Conservation (phyloP, 179 eudicot genomes). For the Gypsophila paniculata region DNA sequence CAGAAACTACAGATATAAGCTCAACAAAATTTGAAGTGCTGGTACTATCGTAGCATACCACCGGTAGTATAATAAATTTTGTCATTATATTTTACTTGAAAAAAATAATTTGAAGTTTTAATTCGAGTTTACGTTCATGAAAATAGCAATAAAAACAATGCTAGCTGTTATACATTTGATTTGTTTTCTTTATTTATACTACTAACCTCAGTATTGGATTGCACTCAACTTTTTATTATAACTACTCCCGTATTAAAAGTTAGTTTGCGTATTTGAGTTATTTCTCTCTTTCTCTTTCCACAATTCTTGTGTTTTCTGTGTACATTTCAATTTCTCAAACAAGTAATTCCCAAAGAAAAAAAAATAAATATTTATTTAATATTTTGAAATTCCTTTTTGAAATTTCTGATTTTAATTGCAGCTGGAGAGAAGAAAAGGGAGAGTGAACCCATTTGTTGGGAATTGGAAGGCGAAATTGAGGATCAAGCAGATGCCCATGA, state of each 20-base stretch:
- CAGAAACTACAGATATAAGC: too few relatives aligned
- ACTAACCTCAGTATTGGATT: background rate
- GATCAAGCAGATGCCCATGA: slow-evolving; percentile 29
- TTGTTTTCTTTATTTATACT: slow-evolving; percentile 5
- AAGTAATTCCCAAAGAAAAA: too few relatives aligned
- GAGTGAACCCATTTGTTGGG: slow-evolving; percentile 31
- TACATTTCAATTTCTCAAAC: too few relatives aligned
- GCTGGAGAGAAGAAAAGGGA: slow-evolving; percentile 32
- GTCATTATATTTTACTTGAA: too few relatives aligned
- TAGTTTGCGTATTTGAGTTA: too few relatives aligned
- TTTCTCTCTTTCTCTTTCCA: too few relatives aligned
- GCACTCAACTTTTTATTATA: background rate
- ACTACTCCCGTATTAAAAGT: background rate
- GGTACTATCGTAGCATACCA: too few relatives aligned
- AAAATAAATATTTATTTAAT: background rate
- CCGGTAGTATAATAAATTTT: too few relatives aligned
- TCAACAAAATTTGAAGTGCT: too few relatives aligned
- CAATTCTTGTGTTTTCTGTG: too few relatives aligned
- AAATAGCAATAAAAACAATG: background rate
- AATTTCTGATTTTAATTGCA: background rate
- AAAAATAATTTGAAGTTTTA: too few relatives aligned
- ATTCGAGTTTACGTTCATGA: background rate
- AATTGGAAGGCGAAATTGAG: slow-evolving; percentile 32
- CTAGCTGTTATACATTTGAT: slow-evolving; percentile 7
- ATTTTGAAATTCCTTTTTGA: background rate